Evolutionary conservation across 805 yeast genomes (phyloP).

Genomic region (Barnettozyma botsteinii): DNA sequence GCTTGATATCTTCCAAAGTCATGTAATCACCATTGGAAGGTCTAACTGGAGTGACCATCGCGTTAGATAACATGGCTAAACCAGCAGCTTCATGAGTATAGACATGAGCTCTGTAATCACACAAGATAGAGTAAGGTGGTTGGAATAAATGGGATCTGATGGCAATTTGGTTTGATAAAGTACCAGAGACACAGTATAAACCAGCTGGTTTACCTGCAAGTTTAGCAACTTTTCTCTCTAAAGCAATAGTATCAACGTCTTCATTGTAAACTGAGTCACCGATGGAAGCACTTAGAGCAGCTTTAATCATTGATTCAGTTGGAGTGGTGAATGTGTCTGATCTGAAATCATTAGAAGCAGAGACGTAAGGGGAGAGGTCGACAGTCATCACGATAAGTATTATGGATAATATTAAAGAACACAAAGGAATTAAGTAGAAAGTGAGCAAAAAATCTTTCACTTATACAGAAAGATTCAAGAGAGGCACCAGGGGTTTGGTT

Average conservation of each 20-base stretch:
- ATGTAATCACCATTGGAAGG: conserved; percentile 74
- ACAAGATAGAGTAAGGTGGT: conserved; percentile 79
- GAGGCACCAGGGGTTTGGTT: too few species aligned
- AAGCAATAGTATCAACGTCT: conserved; percentile 59
- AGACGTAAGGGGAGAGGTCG: conserved; percentile 53
- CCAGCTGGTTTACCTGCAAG: conserved; percentile 80
- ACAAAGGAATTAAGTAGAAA: too few species aligned
- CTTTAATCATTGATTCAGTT: conserved; percentile 63
- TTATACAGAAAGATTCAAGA: neutral
- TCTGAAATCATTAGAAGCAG: conserved; percentile 47
- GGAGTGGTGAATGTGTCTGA: conserved; percentile 93
- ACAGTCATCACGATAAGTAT: conserved; percentile 6
- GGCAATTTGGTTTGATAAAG: conserved; percentile 87
- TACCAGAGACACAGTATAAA: conserved; percentile 81
- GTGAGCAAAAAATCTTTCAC: neutral
- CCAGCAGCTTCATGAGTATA: conserved; percentile 89
- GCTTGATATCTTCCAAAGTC: conserved; percentile 73
- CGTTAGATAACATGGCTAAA: conserved; percentile 80
- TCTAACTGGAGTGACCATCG: conserved; percentile 80
- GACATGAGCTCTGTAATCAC: conserved; percentile 84
- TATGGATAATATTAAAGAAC: too few species aligned
- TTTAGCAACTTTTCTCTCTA: conserved; percentile 60
- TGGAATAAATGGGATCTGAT: conserved; percentile 68
- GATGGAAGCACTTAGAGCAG: conserved; percentile 50
- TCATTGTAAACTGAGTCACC: conserved; percentile 91